phyloP scores from a whole-genome alignment of 305 asterid genomes.

The Fraxinus platypoda region DNA sequence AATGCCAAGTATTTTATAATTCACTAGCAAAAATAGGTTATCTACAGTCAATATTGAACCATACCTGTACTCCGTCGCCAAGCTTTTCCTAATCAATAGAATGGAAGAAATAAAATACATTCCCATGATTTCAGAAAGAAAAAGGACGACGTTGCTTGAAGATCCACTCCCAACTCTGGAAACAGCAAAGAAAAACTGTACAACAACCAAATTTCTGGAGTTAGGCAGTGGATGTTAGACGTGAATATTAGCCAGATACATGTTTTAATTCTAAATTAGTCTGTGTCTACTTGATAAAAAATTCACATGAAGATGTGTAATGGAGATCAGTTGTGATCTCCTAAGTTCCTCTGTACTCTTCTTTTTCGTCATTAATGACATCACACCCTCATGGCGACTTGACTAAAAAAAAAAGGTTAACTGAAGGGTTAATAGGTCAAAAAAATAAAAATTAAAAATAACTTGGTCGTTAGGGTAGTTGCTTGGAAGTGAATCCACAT shows the following conservation, averaged over 20 bases:
- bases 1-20: background rate
- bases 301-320: background rate
- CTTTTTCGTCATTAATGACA: background rate
- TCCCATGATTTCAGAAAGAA: slow-evolving; percentile 99
- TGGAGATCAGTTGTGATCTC: background rate
- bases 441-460: background rate
- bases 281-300: background rate
- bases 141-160: slow-evolving; percentile 94
- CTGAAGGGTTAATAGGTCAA: background rate
- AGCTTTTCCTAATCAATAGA: slow-evolving; percentile 88
- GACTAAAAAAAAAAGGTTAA: background rate
- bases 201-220: slow-evolving; percentile 14
- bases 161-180: slow-evolving; percentile 99
- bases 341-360: background rate
- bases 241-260: background rate
- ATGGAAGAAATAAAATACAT: slow-evolving; percentile 95
- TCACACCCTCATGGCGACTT: background rate
- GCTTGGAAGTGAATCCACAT: background rate
- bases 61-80: slow-evolving; percentile 94
- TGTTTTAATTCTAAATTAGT: background rate
- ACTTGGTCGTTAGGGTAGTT: background rate
- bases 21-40: background rate
- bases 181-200: slow-evolving; percentile 94
- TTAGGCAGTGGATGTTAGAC: slow-evolving; percentile 16
- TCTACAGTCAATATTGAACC: background rate